Base-by-base conservation (phyloP, 208 protist genomes). In the Phytomonas francai region DNA sequence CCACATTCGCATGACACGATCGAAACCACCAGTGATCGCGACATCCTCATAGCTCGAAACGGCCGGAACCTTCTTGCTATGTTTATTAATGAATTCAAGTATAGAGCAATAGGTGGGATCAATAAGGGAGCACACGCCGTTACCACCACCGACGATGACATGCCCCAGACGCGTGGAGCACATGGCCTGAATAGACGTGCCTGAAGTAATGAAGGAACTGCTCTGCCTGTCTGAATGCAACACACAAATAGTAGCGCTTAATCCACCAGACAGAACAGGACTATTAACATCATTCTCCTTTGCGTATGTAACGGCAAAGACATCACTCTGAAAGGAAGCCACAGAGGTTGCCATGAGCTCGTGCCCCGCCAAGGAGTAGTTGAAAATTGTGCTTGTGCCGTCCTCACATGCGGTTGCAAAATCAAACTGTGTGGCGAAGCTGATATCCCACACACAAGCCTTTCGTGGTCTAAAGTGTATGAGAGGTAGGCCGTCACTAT, bases 391-490 rank as follows among this genome's bases (percentile, higher is more conserved):
- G 74, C 84, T 91, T 51, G 83, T 92, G 42, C 89, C 85, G 70
- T 95, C 89, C 71, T 93, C 89, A 71, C 81, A 93, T 9, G 89
- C 89, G 1, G 89, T 92, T 59, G 89, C 76, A 72, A 95, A 95
- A 79, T 95, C 87, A 42, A 89, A 93, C 65, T 85, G 74, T 0
- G 87, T 88, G 22, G 85, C 74, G 63, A 95, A 95, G 57, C 83
- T 84, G 33, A 95, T 75, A 71, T 95, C 89, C 87, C 89, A 95
- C 59, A 95, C 79, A 77, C 89, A 95, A n/a, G 83, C 81, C 71
- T 90, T 91, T 68, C 92, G 89, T 8, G 89, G 89, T 29, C 89
- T 84, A 69, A 93, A 95, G 64, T 95, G 89, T 65, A 95, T 95
- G 39, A 95, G 79, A 31, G 89, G 89, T 31, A 95, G 71, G 11